Percentiles rank a stretch among this genome's conserved stretches.
phyloP scores from a whole-genome alignment of 768 basidiomycete species.

The Peribolospora kevripleyi region DNA sequence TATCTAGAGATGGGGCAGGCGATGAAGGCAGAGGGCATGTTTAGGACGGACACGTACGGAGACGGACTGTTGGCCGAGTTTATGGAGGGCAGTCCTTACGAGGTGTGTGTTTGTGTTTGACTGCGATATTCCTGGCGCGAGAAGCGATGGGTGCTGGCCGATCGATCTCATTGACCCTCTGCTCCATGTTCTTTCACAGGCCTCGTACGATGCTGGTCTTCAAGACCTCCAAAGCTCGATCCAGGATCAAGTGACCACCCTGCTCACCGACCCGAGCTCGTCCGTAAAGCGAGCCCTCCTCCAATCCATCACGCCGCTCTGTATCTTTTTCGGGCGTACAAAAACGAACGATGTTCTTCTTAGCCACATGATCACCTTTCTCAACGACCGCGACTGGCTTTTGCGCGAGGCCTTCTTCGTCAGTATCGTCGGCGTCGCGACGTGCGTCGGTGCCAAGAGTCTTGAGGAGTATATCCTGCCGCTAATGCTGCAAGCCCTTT shows the following conservation, averaged over 20 bases:
- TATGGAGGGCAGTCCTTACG: slow-evolving; percentile 37
- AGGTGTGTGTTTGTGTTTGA: background rate
- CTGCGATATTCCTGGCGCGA: background rate
- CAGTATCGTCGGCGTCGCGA: slow-evolving; percentile 82
- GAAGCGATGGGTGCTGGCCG: background rate
- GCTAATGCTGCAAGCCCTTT: slow-evolving; percentile 79
- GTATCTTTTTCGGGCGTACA: slow-evolving; percentile 76
- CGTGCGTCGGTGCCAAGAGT: slow-evolving; percentile 70
- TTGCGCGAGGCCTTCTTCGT: slow-evolving; percentile 81
- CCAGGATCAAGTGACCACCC: slow-evolving; percentile 61
- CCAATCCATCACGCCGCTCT: slow-evolving; percentile 62
- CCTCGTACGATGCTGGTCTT: slow-evolving; percentile 69
- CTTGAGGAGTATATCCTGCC: slow-evolving; percentile 94
- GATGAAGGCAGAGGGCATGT: slow-evolving; percentile 54
- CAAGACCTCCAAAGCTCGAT: slow-evolving; percentile 63
- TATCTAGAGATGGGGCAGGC: slow-evolving; percentile 89
- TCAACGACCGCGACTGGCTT: slow-evolving; percentile 65
- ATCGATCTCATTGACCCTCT: background rate
- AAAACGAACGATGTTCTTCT: slow-evolving; percentile 85
- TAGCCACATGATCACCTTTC: slow-evolving; percentile 61
- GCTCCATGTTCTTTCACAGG: slow-evolving; percentile 24
- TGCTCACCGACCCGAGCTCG: slow-evolving; percentile 69
- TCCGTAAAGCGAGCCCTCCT: slow-evolving; percentile 78
- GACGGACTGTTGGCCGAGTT: slow-evolving; percentile 39
- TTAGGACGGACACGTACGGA: slow-evolving; percentile 43